Conservation (phyloP, 2,329 filamentous ascomycete species). For the Colletotrichum sp. region DNA sequence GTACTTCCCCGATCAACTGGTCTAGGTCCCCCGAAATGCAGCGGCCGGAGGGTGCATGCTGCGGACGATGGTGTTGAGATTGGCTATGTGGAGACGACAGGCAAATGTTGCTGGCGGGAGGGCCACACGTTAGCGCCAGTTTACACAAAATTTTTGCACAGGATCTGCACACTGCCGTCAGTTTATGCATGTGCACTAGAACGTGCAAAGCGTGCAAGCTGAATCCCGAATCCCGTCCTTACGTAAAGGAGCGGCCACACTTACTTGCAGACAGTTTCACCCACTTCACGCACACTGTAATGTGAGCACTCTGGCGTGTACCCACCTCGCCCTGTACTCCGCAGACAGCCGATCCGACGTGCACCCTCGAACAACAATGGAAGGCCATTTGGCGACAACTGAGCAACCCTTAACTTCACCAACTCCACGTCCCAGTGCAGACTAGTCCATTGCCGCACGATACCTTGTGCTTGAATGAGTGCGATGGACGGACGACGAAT, state of each 20-base stretch:
- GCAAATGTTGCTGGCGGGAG: not conserved
- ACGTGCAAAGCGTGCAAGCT: too few relatives aligned
- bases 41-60: not conserved
- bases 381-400: not conserved
- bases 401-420: not conserved
- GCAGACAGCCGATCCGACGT: not conserved
- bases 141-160: too few relatives aligned
- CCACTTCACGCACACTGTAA: not conserved
- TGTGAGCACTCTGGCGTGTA: not conserved
- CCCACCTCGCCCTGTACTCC: not conserved
- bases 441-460: not conserved
- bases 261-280: not conserved
- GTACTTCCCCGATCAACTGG: not conserved
- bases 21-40: not conserved
- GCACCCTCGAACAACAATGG: not conserved
- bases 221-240: not conserved
- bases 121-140: not conserved
- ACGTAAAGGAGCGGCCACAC: not conserved
- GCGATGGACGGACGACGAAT: not conserved
- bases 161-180: too few relatives aligned
- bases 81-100: not conserved
- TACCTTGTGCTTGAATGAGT: not conserved
- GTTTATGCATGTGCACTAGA: fast-evolving
- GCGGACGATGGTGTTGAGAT: not conserved
- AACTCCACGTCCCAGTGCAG: not conserved